Evolutionary conservation across 1,284 basidiomycete species (phyloP), one percentile per base, ranked within the genome.

Genomic region (Boletus smithii): DNA sequence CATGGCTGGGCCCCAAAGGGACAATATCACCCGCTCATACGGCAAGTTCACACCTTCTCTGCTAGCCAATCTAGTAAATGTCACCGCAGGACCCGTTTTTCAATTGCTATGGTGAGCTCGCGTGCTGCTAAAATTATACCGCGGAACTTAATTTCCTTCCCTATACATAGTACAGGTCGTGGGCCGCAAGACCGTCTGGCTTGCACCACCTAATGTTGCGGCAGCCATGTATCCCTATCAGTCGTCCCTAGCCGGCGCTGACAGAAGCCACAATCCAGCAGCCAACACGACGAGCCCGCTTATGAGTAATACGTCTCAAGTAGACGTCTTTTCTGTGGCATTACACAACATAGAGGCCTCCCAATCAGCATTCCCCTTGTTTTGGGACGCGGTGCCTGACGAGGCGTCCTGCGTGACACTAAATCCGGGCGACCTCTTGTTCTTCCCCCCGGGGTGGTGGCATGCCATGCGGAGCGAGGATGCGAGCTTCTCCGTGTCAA

Each of bases 361-460:
- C 13, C 51, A 50, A 36, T 54, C 57, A 27, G 48, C 53, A 6
- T 73, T 72, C 47, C 69, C 76, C 6, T 60, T 68, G 3, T 91
- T 91, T 63, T 74, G 73, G 66, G 57, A 71, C 13, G 54, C 77
- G 1, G 88, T 85, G 23, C 75, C 79, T n/a, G 82, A 83, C 3
- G 49, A 70, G n/a, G 85, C 90, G 5, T 72, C 79, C 66, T 75
- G 76, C 50, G 78, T 78, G 16, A 81, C 82, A 1, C 73, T 97
- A 1, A 70, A 76, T 38, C 83, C 90, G 1, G 94, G 94, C 0
- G 94, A 97, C 67, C 56, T 94, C 50, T 69, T 97, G 35, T 87
- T 90, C 61, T 83, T 97, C 58, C 92, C 93, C 20, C 85, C 88
- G 1, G 84, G 89, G 18, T 97, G 91, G 91, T 95, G 91, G 91